Conservation (phyloP, 805 yeast species). For the Wickerhamomyces sydowiorum region DNA sequence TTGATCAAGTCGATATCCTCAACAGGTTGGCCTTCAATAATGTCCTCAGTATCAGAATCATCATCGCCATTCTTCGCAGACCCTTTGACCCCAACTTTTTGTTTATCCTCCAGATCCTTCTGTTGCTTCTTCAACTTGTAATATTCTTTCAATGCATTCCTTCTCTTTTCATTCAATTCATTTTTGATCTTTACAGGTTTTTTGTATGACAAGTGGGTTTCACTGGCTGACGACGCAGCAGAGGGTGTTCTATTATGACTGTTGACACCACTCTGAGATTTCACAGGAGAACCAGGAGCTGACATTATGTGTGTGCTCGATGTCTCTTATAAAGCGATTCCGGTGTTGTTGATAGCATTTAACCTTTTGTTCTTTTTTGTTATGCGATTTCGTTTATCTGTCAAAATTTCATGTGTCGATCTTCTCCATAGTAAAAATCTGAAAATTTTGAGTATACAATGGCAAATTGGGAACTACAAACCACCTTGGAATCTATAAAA, state of each 20-base stretch:
- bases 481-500: no score
- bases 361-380: neutral
- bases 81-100: neutral
- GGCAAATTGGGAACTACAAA: neutral
- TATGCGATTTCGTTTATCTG: neutral
- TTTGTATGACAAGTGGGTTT: constrained; percentile 17
- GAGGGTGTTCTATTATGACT: neutral
- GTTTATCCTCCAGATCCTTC: constrained; percentile 3
- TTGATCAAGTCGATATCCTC: constrained; percentile 22
- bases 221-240: neutral
- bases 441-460: neutral
- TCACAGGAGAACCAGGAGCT: neutral
- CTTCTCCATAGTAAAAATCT: neutral
- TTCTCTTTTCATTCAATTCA: constrained; percentile 24
- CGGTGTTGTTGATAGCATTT: neutral
- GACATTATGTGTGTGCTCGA: neutral
- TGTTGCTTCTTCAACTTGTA: constrained; percentile 31
- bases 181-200: constrained; percentile 18
- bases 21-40: constrained; percentile 10
- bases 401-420: neutral
- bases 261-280: neutral
- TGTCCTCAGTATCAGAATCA: constrained; percentile 23
- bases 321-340: neutral
- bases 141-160: constrained; percentile 37
- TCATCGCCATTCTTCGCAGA: constrained; percentile 17